These are phyloP conservation scores for Ophiocordyceps camponoti-leonardi DNA, from an alignment of 2,329 filamentous ascomycete genomes.

Conservation along the genomic window DNA sequence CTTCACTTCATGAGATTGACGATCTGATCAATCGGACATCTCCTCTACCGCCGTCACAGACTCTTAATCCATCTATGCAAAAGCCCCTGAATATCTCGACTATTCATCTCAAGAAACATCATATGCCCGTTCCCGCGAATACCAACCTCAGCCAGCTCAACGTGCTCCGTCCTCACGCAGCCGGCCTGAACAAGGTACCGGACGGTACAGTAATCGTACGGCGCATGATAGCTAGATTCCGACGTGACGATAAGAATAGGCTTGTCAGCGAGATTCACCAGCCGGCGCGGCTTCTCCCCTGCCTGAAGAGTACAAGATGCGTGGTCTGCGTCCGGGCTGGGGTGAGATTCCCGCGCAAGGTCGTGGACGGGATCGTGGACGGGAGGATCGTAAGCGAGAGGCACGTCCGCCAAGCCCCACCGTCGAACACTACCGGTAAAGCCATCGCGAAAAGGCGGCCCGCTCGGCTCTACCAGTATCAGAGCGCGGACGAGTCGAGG, in stretches of 20 bases:
- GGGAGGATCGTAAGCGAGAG: slow-evolving; percentile 27
- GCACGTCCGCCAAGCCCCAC: slow-evolving; percentile 31
- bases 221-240: slow-evolving; percentile 25
- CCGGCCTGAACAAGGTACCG: slow-evolving; percentile 25
- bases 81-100: slow-evolving; percentile 15
- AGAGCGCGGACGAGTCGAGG: slow-evolving; percentile 23
- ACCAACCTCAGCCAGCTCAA: slow-evolving; percentile 19
- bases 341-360: slow-evolving; percentile 12
- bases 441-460: slow-evolving; percentile 26
- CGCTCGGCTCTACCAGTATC: slow-evolving; percentile 26
- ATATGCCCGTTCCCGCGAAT: slow-evolving; percentile 29
- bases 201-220: slow-evolving; percentile 26
- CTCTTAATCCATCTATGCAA: slow-evolving; percentile 8
- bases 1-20: no score
- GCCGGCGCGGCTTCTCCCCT: slow-evolving; percentile 3
- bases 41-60: background rate
- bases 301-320: slow-evolving; percentile 17
- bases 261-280: slow-evolving; percentile 4
- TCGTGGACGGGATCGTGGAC: slow-evolving; percentile 17
- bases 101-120: slow-evolving; percentile 31
- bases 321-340: slow-evolving; percentile 7
- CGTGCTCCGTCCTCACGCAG: slow-evolving; percentile 12
- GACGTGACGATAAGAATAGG: slow-evolving; percentile 13
- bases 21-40: no score
- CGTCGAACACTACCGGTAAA: slow-evolving; percentile 15